Conservation (phyloP, 1,284 basidiomycete genomes). For the Volvariella volvacea region DNA sequence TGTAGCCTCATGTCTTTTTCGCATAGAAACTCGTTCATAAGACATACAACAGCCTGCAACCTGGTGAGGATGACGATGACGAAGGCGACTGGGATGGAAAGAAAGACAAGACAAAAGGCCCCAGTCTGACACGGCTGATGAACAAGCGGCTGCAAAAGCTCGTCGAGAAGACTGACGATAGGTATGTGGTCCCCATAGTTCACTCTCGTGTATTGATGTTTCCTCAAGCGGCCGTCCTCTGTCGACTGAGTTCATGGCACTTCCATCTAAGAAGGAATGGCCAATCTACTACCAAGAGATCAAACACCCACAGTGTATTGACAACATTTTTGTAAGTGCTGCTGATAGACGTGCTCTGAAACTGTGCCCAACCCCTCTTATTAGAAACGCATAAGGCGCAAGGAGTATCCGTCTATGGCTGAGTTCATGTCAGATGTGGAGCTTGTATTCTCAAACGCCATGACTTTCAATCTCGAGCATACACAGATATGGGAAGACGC, state of each 20-base stretch:
- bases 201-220: slow-evolving; percentile 10
- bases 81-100: slow-evolving; percentile 30
- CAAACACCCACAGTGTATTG: slow-evolving; percentile 76
- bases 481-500: slow-evolving; percentile 76
- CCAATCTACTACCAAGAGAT: slow-evolving; percentile 84
- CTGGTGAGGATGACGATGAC: slow-evolving; percentile 37
- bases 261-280: slow-evolving; percentile 77
- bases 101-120: slow-evolving; percentile 51
- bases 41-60: slow-evolving; percentile 54
- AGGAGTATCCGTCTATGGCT: slow-evolving; percentile 57
- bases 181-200: slow-evolving; percentile 31
- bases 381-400: slow-evolving; percentile 71
- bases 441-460: slow-evolving; percentile 87
- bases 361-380: slow-evolving; percentile 7
- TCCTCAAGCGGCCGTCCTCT: slow-evolving; percentile 56
- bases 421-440: slow-evolving; percentile 85
- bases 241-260: slow-evolving; percentile 74
- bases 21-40: slow-evolving; percentile 63
- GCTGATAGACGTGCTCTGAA: no score
- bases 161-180: slow-evolving; percentile 58
- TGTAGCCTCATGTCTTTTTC: slow-evolving; percentile 7
- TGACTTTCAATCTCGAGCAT: slow-evolving; percentile 73
- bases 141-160: slow-evolving; percentile 65
- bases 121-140: slow-evolving; percentile 55
- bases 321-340: slow-evolving; percentile 69